Evolutionary conservation across 148 eudicot species (phyloP), one percentile per base, ranked within the genome.

Genomic region (Nepenthes gracilis): DNA sequence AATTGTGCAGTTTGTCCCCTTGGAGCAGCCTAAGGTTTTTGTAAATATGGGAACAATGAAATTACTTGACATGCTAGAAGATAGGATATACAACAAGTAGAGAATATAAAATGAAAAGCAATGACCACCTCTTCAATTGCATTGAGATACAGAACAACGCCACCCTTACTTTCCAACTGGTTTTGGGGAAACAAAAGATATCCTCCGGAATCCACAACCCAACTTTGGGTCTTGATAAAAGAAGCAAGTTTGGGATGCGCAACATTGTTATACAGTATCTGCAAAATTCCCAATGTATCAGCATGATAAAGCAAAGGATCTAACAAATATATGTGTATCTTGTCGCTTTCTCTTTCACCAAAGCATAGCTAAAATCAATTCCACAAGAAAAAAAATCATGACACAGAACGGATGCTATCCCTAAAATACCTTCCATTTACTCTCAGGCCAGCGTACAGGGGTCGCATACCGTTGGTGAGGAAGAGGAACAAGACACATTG

Each of bases 401-500:
- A 2, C 37, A 11, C 11, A 12, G 32, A 52, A n/a, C 36, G 33
- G 1, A 11, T 4, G 4, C n/a, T 32, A 58, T 43, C 13, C 48
- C 9, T 53, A 2, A n/a, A 40, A 71, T 74, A 93, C 99, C 95
- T 89, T 89, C 43, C 38, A 6, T 74, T 77, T 86, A 74, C 95
- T 86, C 63, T 86, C 81, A 10, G 99, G 96, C 99, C 99, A 93
- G 48, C 69, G 81, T 35, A 93, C 71, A 2, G 89, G 89, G 69
- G 74, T 76, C 61, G n/a, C 83, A 73, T 93, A 93, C 47, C 98
- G 96, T 55, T 83, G 83, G 43, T 33, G 78, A 33, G 96, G 99
- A 71, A 89, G 92, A 54, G 96, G 95, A 51, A 89, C 99, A 49
- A 93, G 89, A 73, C 99, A 93, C 96, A 83, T 81, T 36, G 81